Evolutionary conservation across 2,329 filamentous ascomycete genomes (phyloP).

Genomic region (Coniochaeta sp.): DNA sequence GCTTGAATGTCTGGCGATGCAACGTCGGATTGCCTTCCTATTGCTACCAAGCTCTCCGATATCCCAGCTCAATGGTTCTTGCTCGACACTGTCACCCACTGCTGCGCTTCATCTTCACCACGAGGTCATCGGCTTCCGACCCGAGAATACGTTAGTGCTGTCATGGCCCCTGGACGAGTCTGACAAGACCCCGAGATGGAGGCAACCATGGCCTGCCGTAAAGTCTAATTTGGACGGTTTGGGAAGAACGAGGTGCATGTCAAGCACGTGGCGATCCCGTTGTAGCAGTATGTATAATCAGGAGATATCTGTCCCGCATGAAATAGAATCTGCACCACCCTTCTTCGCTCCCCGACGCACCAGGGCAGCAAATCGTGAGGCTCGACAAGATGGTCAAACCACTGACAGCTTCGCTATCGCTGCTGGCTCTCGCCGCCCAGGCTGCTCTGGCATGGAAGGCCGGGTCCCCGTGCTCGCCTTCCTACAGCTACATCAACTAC

Average conservation of each 20-base stretch:
- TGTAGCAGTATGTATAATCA: background rate
- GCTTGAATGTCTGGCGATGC: background rate
- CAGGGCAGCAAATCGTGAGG: background rate
- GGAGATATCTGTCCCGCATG: background rate
- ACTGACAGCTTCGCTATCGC: background rate
- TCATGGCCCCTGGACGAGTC: background rate
- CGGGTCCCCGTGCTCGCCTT: background rate
- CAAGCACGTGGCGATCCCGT: background rate
- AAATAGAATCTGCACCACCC: background rate
- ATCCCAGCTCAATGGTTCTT: no score
- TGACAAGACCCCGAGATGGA: background rate
- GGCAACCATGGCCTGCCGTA: background rate
- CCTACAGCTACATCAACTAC: constrained; percentile 33
- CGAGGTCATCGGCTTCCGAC: background rate
- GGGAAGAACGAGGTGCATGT: background rate
- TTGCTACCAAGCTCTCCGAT: background rate
- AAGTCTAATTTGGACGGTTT: background rate
- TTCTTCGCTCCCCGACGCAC: background rate
- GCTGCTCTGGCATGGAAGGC: background rate
- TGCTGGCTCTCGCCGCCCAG: background rate
- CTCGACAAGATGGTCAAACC: background rate
- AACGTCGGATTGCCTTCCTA: background rate
- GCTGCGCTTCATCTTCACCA: background rate
- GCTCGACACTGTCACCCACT: background rate
- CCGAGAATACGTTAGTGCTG: background rate